A percentile compares a stretch with the other conserved stretches of the same genome.
phyloP scores from a whole-genome alignment of 2,329 filamentous ascomycete species.

The Fusarium neocosmosporiellum region DNA sequence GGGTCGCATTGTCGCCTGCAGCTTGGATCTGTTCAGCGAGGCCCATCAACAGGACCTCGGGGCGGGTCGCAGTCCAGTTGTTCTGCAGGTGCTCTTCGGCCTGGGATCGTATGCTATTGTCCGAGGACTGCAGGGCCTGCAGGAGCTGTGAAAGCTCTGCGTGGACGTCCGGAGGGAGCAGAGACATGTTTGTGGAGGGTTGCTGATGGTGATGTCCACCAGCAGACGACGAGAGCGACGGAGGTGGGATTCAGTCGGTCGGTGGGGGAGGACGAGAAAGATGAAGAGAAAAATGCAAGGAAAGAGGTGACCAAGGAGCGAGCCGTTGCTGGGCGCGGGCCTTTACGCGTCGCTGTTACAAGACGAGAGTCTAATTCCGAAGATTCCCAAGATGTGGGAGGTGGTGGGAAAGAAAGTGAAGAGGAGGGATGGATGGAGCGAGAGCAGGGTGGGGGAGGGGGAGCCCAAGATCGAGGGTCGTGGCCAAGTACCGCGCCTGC shows the following conservation, averaged over 20 bases:
- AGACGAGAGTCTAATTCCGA: conserved; percentile 32
- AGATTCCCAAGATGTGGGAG: conserved; percentile 40
- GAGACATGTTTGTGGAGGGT: conserved; percentile 71
- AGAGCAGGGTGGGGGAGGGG: conserved; percentile 44
- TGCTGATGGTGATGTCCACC: conserved; percentile 46
- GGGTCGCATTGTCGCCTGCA: conserved; percentile 80
- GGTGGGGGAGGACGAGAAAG: conserved; percentile 5
- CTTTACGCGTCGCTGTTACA: conserved; percentile 30
- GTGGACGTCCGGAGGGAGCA: conserved; percentile 86
- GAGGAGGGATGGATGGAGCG: conserved; percentile 40
- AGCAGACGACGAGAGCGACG: conserved; percentile 40
- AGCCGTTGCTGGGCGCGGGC: conserved; percentile 35
- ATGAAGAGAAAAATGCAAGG: neutral
- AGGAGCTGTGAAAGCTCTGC: conserved; percentile 87
- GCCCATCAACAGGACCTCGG: conserved; percentile 92
- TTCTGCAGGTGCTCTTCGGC: conserved; percentile 91
- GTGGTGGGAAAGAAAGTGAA: conserved; percentile 36
- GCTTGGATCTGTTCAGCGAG: conserved; percentile 90
- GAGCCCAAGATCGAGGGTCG: conserved; percentile 32
- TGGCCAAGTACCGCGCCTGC: conserved; percentile 16
- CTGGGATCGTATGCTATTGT: conserved; percentile 85
- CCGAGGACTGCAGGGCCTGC: conserved; percentile 86
- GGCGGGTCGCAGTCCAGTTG: conserved; percentile 86
- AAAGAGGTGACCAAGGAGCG: conserved; percentile 25
- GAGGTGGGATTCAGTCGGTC: conserved; percentile 22